Conservation (phyloP, 306 rosid species). For the Trifolium fragiferum region DNA sequence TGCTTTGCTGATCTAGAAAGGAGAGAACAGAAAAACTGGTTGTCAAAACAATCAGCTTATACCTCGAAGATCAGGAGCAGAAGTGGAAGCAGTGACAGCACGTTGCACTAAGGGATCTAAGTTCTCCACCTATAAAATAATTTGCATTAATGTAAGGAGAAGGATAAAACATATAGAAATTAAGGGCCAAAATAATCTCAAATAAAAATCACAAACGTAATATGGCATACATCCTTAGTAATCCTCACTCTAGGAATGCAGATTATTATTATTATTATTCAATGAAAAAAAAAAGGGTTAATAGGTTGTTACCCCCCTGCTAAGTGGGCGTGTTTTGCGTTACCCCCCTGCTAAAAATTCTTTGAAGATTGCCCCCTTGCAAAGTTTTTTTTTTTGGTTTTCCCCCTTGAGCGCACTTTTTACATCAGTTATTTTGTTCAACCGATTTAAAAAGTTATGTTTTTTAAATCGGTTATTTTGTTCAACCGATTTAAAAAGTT, state of each 20-base stretch:
- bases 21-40: slow-evolving; percentile 15
- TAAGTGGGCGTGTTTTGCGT: no score
- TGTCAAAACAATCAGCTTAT: slow-evolving; percentile 32
- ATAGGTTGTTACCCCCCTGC: no score
- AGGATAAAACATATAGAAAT: slow-evolving; percentile 23
- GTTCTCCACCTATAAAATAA: slow-evolving; percentile 67
- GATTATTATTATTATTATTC: slow-evolving; percentile 8
- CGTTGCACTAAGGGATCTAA: slow-evolving; percentile 82
- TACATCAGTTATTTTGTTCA: no score
- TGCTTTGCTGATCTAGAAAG: slow-evolving; percentile 18
- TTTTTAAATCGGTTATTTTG: no score
- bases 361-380: no score
- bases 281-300: slow-evolving; percentile 3
- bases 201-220: slow-evolving; percentile 14
- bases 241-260: slow-evolving; percentile 11
- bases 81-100: slow-evolving; percentile 70
- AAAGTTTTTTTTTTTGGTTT: no score
- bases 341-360: no score
- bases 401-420: no score
- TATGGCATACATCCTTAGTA: slow-evolving; percentile 6
- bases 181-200: slow-evolving; percentile 12
- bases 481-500: no score
- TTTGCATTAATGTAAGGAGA: slow-evolving; percentile 34
- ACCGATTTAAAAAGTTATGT: no score
- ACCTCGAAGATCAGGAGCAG: slow-evolving; percentile 87